These are phyloP conservation scores for Sutorius eximius DNA, from an alignment of 1,284 basidiomycete genomes.

Conservation along the genomic window DNA sequence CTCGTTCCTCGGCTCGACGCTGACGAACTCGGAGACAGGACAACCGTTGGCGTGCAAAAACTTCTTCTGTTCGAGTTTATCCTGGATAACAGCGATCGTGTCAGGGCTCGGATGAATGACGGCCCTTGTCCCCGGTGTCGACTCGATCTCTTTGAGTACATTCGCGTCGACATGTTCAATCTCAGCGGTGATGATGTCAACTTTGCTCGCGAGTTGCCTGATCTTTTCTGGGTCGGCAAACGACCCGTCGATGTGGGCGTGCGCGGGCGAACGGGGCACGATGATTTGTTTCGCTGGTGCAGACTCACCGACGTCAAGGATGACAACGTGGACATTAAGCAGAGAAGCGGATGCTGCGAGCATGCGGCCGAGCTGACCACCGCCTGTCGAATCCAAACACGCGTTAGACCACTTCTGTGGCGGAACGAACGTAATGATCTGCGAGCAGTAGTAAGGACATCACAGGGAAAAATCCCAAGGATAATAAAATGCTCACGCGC, in stretches of 20 bases:
- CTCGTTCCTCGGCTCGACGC: conserved; percentile 55
- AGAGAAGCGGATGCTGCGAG: conserved; percentile 89
- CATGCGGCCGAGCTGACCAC: conserved; percentile 98
- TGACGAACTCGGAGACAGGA: conserved; percentile 75
- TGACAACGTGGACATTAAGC: conserved; percentile 83
- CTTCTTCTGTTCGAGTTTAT: conserved; percentile 91
- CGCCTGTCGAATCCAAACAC: conserved; percentile 56
- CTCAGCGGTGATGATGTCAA: conserved; percentile 93
- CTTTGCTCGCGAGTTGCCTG: conserved; percentile 73
- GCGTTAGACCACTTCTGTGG: conserved; percentile 11
- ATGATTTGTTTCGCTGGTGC: conserved; percentile 93
- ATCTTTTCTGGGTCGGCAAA: conserved; percentile 87
- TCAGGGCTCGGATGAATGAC: conserved; percentile 83
- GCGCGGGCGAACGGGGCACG: conserved; percentile 47
- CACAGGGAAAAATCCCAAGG: neutral
- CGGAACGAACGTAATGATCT: conserved; percentile 14
- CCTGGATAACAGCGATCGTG: conserved; percentile 91
- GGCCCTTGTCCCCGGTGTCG: conserved; percentile 40
- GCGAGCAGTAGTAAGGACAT: conserved; percentile 5
- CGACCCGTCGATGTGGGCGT: conserved; percentile 83
- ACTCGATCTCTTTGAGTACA: conserved; percentile 70
- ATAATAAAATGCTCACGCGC: conserved; percentile 21
- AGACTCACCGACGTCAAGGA: conserved; percentile 81
- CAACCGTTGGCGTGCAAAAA: conserved; percentile 64
- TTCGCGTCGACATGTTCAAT: conserved; percentile 94